Evolutionary conservation across 139 green algal species (phyloP).

Genomic region (Volvox africanus): DNA sequence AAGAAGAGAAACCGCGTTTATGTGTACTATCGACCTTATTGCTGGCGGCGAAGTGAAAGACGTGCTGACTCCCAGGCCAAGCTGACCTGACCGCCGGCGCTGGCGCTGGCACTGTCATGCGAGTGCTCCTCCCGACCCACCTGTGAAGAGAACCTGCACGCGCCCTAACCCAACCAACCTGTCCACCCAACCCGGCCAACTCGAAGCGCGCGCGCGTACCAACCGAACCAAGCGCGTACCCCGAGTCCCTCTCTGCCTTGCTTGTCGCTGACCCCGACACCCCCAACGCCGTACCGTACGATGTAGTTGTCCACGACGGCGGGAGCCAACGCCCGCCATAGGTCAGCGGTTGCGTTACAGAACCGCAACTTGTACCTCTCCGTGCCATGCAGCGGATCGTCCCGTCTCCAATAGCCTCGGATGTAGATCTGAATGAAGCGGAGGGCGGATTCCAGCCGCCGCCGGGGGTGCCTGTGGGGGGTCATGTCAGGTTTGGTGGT

Average conservation of each 20-base stretch:
- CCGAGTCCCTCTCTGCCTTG: background rate
- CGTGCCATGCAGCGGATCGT: background rate
- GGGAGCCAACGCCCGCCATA: background rate
- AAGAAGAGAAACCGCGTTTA: too few species aligned
- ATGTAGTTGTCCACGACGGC: conserved; percentile 37
- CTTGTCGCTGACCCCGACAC: background rate
- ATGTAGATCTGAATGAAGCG: background rate
- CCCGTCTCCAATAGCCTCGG: background rate
- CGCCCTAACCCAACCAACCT: too few species aligned
- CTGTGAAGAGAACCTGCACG: too few species aligned
- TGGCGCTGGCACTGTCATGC: too few species aligned
- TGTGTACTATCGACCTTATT: too few species aligned
- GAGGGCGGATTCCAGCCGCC: background rate
- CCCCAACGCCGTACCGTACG: conserved; percentile 2
- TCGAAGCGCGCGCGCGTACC: background rate
- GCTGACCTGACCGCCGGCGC: too few species aligned
- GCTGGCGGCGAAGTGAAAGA: too few species aligned
- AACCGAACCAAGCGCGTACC: background rate
- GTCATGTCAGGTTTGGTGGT: background rate
- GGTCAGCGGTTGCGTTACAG: background rate
- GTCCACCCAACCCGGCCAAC: too few species aligned
- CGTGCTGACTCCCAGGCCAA: too few species aligned
- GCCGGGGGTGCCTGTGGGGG: background rate
- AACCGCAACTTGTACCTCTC: background rate
- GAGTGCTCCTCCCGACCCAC: too few species aligned